Evolutionary conservation across 306 rosid genomes (phyloP).

Genomic region (Prinsepia uniflora): DNA sequence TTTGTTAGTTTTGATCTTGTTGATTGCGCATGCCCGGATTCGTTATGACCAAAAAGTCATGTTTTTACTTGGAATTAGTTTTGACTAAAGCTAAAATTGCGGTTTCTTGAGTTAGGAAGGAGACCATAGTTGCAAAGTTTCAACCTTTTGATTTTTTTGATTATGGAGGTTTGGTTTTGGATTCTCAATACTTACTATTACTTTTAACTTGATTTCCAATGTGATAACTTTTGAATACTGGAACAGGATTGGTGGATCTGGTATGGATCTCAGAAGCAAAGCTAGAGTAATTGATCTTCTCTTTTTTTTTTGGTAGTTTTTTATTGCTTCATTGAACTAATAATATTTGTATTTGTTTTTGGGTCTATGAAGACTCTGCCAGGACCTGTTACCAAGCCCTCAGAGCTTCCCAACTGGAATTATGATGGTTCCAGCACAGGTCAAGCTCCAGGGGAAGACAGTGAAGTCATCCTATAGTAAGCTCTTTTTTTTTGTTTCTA

Average conservation of each 20-base stretch:
- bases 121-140: too few species aligned
- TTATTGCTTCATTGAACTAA: not conserved
- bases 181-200: not conserved
- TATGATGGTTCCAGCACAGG: conserved; percentile 93
- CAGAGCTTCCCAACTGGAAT: conserved; percentile 84
- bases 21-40: not conserved
- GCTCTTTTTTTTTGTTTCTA: not conserved
- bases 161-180: not conserved
- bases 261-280: conserved; percentile 90
- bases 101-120: not conserved
- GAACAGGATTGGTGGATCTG: conserved; percentile 94
- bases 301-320: not conserved
- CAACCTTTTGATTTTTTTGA: not conserved
- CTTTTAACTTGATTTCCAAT: not conserved
- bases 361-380: conserved; percentile 56
- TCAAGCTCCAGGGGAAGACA: conserved; percentile 87
- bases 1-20: not conserved
- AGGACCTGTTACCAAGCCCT: conserved; percentile 65
- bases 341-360: conserved; percentile 22
- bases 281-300: conserved; percentile 60
- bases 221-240: not conserved
- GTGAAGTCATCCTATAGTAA: conserved; percentile 85
- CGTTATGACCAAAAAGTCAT: not conserved
- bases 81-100: not conserved
- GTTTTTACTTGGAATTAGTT: not conserved